Base-by-base conservation (phyloP, 192 early-diverging fungal species). In the Podila verticillata region DNA sequence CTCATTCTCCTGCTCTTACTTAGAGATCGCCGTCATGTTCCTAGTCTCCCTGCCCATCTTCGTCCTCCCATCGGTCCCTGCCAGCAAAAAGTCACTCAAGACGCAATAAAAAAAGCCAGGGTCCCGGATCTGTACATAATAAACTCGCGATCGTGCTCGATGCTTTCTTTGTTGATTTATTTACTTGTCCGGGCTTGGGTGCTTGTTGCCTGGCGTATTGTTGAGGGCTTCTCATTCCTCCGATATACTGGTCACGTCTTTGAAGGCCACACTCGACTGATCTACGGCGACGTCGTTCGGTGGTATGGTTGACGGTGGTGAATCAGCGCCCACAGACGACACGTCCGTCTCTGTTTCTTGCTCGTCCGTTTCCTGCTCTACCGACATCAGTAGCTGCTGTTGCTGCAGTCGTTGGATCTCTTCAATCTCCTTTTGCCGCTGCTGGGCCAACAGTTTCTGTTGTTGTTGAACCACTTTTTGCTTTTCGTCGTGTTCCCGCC, bases 21-120 rank as follows among this genome's bases (percentile, higher is more conserved):
- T 57, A 77, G 74, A 78, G 70, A 66, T 48, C 19, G 74, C 57
- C 9, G 74, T 78, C 31, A 78, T 78, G 68, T 30, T 64, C 32
- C 48, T 78, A 4, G 74, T 78, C 28, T 66, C 54, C 32, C 24
- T 78, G 67, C 74, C 74, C n/a, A 70, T 78, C 26, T 31, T 70
- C 63, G 49, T 78, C 48, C 47, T 78, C 17, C 74, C 74, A 20
- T 61, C 67, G 10, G 63, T 65, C 58, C 34, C 57, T 24, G n/a
- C 57, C 31, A 26, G 12, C 22, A 70, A 69, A 32, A 66, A 39
- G 56, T 34, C 58, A 6, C 51, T 70, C 54, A 78, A 78, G 35
- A 70, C 74, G 17, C 68, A 78, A 44, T 78, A 74, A 35, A 61
- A 2, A n/a, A 28, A 7, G 0, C 34, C 15, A 13, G 6, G 28